Evolutionary conservation across 225 moss, liverwort and hornwort genomes (phyloP), one percentile per base, ranked within the genome.

Genomic region (Sphagnum tenellum): DNA sequence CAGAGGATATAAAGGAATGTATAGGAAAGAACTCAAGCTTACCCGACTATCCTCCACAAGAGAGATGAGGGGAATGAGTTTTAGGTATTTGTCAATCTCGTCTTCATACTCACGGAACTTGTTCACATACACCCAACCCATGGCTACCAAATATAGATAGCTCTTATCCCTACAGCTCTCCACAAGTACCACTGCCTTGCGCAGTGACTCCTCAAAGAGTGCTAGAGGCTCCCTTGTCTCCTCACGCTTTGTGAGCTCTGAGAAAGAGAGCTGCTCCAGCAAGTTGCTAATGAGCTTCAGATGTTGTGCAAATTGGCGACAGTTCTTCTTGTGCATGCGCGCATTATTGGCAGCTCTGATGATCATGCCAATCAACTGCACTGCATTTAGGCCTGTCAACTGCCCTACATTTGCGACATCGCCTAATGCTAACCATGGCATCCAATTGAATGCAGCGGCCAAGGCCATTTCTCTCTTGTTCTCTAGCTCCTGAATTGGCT

Each of bases 311-410:
- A 83, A 83, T 45, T 79, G 79, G 57, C 76, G 76, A 55, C 83
- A 83, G 69, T 83, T 83, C 57, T 75, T 63, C 71, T 79, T 83
- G 74, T 83, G 83, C 83, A 83, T 83, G 46, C 83, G 79, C 9
- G 76, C 83, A 46, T 64, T 63, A 47, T 59, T 69, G 8, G 83
- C 74, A 3, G 83, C 71, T 61, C 49, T 53, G 53, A 74, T 73
- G 61, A 83, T 83, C 5, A 75, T 64, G 9, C 69, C 48, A 45
- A 83, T 83, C 5, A 83, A 74, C 62, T 47, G 71, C 60, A 83
- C 7, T n/a, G 83, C 62, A 62, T 62, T 48, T 45, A 62, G 66
- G 11, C 74, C 47, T 6, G 83, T 45, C 46, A 83, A 5, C 69
- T 83, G 83, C 49, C 69, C 69, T 3, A 79, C 49, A 52, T 71